phyloP scores from a whole-genome alignment of 441 rosid genomes.

The Pelargonium exstipulatum region DNA sequence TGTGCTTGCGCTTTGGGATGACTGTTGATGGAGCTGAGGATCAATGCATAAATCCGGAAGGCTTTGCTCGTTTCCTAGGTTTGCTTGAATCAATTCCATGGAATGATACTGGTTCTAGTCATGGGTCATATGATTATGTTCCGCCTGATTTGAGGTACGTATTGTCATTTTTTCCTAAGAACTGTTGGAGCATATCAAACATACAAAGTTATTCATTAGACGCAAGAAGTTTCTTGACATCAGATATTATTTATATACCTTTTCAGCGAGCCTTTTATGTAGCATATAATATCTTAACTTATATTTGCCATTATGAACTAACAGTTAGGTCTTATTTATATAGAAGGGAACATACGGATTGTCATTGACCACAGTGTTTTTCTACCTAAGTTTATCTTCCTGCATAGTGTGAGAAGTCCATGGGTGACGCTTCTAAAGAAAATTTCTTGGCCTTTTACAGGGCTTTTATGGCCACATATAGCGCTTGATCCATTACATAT shows the following conservation, averaged over 20 bases:
- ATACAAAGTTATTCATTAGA: slow-evolving; percentile 8
- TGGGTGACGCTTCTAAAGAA: too few species aligned
- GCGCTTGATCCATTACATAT: too few species aligned
- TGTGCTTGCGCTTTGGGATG: slow-evolving; percentile 54
- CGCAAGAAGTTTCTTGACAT: background rate
- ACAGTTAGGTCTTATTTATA: background rate
- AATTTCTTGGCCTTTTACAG: too few species aligned
- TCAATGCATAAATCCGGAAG: slow-evolving; percentile 67
- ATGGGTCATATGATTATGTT: slow-evolving; percentile 49
- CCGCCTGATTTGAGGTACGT: slow-evolving; percentile 63
- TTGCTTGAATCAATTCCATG: slow-evolving; percentile 85
- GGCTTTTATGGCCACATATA: too few species aligned
- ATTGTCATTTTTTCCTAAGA: slow-evolving; percentile 13
- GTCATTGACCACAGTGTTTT: too few species aligned
- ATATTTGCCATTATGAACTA: slow-evolving; percentile 8
- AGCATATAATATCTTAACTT: background rate
- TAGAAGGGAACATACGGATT: too few species aligned
- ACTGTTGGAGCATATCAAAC: slow-evolving; percentile 9
- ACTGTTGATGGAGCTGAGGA: slow-evolving; percentile 47
- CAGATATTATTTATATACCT: background rate
- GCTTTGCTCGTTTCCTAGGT: slow-evolving; percentile 72
- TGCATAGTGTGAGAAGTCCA: too few species aligned
- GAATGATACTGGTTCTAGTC: slow-evolving; percentile 53
- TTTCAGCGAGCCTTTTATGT: background rate
- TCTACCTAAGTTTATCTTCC: too few species aligned